A percentile compares a stretch with the other conserved stretches of the same genome.
These are phyloP conservation scores for Laburnicola sp. DNA, from an alignment of 2,329 filamentous ascomycete genomes.

Conservation along the genomic window DNA sequence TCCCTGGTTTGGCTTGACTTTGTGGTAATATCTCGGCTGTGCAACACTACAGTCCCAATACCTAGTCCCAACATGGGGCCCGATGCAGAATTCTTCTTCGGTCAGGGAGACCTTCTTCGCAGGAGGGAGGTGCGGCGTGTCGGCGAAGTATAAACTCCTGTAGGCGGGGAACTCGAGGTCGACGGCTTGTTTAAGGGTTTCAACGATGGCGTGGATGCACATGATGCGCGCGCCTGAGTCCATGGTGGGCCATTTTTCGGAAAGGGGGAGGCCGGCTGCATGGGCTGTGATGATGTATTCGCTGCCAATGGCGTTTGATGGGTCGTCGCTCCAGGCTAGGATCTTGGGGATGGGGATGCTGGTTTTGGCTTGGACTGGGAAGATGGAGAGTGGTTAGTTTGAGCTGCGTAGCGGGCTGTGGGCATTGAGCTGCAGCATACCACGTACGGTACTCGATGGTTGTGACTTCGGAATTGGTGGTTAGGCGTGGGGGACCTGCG, in stretches of 20 bases:
- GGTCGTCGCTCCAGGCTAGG: slow-evolving; percentile 47
- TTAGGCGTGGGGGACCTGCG: slow-evolving; percentile 43
- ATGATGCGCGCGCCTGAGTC: slow-evolving; percentile 35
- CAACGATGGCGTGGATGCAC: slow-evolving; percentile 35
- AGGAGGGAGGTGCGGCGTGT: slow-evolving; percentile 26
- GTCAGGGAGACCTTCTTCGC: slow-evolving; percentile 15
- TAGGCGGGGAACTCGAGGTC: slow-evolving; percentile 46
- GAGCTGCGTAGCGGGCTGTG: no score
- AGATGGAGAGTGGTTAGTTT: not conserved
- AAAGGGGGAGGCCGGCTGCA: slow-evolving; percentile 34
- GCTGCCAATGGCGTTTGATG: slow-evolving; percentile 31
- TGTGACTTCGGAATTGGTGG: slow-evolving; percentile 49
- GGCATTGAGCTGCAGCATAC: slow-evolving; percentile 6
- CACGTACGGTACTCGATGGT: slow-evolving; percentile 47
- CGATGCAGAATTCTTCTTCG: slow-evolving; percentile 37
- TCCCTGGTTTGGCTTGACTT: slow-evolving; percentile 39
- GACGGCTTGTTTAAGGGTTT: slow-evolving; percentile 28
- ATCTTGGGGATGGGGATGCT: slow-evolving; percentile 47
- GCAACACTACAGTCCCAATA: slow-evolving; percentile 14
- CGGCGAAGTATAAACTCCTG: slow-evolving; percentile 41
- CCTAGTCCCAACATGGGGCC: slow-evolving; percentile 20
- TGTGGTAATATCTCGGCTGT: slow-evolving; percentile 6
- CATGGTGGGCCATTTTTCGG: slow-evolving; percentile 38
- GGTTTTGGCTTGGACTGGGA: slow-evolving; percentile 39
- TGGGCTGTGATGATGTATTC: slow-evolving; percentile 47